phyloP scores from a whole-genome alignment of 2,329 filamentous ascomycete species.

The Nothomitra cinnamomea region DNA sequence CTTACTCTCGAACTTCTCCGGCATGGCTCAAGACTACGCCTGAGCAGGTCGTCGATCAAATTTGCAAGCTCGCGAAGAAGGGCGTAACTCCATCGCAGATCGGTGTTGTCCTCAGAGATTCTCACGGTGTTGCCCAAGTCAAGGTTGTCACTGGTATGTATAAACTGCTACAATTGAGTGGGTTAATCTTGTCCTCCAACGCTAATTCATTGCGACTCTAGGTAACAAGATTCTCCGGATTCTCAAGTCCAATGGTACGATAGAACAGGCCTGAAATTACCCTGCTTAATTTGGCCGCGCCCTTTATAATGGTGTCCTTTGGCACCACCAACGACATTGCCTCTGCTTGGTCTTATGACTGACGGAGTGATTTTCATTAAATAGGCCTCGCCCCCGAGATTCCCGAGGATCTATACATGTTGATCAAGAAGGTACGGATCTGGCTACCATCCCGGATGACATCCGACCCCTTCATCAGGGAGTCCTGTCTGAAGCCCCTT shows the following conservation, averaged over 20 bases:
- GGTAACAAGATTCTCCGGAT: conserved; percentile 99
- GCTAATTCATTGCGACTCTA: conserved; percentile 22
- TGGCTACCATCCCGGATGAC: background rate
- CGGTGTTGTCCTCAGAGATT: conserved; percentile 95
- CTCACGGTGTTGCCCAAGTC: conserved; percentile 95
- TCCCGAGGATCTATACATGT: conserved; percentile 99
- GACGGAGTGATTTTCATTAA: conserved; percentile 65
- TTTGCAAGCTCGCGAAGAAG: conserved; percentile 98
- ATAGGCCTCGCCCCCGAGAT: conserved; percentile 97
- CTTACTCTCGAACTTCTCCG: conserved; percentile 85
- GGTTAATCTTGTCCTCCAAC: background rate
- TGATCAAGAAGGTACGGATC: conserved; percentile 90
- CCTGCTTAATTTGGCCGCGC: background rate
- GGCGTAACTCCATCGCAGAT: conserved; percentile 97
- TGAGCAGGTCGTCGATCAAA: conserved; percentile 97
- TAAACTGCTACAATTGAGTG: background rate
- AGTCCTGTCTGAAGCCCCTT: background rate
- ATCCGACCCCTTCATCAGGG: background rate
- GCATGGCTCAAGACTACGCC: conserved; percentile 98
- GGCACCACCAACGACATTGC: conserved; percentile 32
- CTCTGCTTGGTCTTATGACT: conserved; percentile 76
- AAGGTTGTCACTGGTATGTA: conserved; percentile 85
- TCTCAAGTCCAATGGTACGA: conserved; percentile 91
- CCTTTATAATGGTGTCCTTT: background rate
- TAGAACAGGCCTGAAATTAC: conserved; percentile 25